Evolutionary conservation across 371 early-diverging fungal genomes (phyloP), one percentile per base, ranked within the genome.

Genomic region (Mucor piriformis): DNA sequence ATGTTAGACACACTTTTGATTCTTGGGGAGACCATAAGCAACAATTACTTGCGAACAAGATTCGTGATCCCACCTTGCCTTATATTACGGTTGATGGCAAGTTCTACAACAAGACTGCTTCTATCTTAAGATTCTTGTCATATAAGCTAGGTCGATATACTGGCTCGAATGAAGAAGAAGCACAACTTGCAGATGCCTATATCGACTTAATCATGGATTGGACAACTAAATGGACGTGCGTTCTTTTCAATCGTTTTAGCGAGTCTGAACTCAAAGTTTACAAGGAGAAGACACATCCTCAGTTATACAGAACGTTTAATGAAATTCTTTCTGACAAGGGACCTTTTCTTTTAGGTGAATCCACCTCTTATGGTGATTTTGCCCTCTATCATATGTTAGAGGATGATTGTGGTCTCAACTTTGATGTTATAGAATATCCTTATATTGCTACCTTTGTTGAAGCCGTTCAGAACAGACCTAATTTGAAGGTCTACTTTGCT

Each of bases 321-420:
- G 18, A 20, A 46, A 73, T 20, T 16, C 43, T 21, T 16, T 60
- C 61, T 16, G 44, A 38, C 16, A 29, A 29, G 10, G 73, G 73
- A 0, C 70, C 73, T 35, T 73, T 61, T 50, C 10, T 64, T 2
- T 46, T 70, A 13, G 73, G 70, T 33, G 52, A 68, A 15, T 20
- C 58, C 32, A 66, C 69, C 16, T 35, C 67, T n/a, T 73, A 73
- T 34, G 59, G 56, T 20, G 73, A 73, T 33, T 73, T 73, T 47
- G 15, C 61, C 4, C 32, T 73, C 3, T 73, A 55, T 27, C 64
- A 64, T 21, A 46, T 37, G 11, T 16, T 69, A 10, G 62, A 64
- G 20, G 64, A 66, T 16, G 64, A 61, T 38, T 46, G 42, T 5
- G 35, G 12, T 20, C 33, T 16, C 18, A 29, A 34, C 1, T 18